These are phyloP conservation scores for Rhytidiadelphus loreus DNA, from an alignment of 225 moss, liverwort and hornwort genomes.

Conservation along the genomic window DNA sequence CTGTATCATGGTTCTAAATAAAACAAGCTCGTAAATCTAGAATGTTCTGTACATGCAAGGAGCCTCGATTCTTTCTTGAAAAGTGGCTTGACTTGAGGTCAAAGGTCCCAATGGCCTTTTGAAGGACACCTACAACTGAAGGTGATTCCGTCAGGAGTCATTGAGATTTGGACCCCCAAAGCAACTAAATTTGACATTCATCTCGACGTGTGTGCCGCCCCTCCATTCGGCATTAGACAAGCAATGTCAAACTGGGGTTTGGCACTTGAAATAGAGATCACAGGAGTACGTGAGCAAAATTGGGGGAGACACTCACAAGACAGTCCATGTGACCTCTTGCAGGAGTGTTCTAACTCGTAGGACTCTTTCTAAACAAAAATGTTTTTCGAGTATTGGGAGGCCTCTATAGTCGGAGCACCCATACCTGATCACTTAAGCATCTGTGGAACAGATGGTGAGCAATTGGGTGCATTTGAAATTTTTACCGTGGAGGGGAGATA, in stretches of 20 bases:
- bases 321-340: neutral
- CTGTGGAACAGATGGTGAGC: no score
- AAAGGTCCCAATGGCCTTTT: neutral
- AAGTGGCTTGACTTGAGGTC: neutral
- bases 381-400: rapidly evolving
- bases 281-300: neutral
- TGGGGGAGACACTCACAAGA: neutral
- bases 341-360: neutral
- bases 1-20: neutral
- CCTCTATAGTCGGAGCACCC: no score
- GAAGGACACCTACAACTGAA: neutral
- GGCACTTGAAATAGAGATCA: neutral
- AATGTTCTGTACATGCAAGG: neutral
- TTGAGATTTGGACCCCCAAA: neutral
- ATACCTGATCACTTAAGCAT: no score
- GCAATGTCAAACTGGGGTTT: neutral
- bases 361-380: neutral
- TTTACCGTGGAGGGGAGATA: no score
- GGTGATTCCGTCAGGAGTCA: neutral
- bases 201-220: neutral
- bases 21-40: neutral
- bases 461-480: no score
- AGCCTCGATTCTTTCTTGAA: neutral
- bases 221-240: neutral
- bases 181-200: neutral